A percentile compares a stretch with the other conserved stretches of the same genome.
Evolutionary conservation across 2,329 filamentous ascomycete genomes (phyloP).

Genomic region (Hypomyces rosellus): DNA sequence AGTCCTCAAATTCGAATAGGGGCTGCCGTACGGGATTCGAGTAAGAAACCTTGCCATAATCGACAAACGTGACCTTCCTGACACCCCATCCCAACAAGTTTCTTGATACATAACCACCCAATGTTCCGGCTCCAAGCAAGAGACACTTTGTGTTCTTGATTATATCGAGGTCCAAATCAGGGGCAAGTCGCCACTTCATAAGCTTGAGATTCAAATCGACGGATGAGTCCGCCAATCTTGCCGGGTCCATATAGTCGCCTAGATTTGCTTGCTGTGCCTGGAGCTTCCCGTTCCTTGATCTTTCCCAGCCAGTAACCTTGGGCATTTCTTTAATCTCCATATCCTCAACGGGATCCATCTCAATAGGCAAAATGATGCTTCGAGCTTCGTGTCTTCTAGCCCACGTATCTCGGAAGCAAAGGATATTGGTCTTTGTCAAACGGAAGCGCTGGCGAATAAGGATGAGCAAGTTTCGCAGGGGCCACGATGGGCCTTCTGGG

Average conservation of each 20-base stretch:
- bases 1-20: conserved; percentile 85
- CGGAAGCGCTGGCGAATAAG: conserved; percentile 78
- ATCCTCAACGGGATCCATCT: conserved; percentile 45
- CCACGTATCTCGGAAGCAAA: conserved; percentile 86
- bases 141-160: conserved; percentile 90
- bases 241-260: conserved; percentile 88
- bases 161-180: conserved; percentile 75
- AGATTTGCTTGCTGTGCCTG: conserved; percentile 73
- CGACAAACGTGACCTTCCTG: conserved; percentile 88
- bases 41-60: conserved; percentile 88
- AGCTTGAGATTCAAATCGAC: conserved; percentile 95
- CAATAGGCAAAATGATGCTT: conserved; percentile 69
- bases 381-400: conserved; percentile 69
- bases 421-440: conserved; percentile 68
- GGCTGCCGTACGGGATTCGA: conserved; percentile 96
- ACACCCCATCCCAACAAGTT: conserved; percentile 95
- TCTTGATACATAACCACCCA: conserved; percentile 89
- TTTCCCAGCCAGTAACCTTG: conserved; percentile 93
- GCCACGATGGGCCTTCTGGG: conserved; percentile 81
- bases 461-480: conserved; percentile 80
- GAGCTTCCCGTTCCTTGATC: conserved; percentile 71
- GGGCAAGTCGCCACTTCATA: conserved; percentile 97
- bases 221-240: conserved; percentile 80
- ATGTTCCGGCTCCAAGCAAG: conserved; percentile 82
- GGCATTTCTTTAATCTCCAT: conserved; percentile 55